Base-by-base conservation (phyloP, 257 asterid species). In the Penstemon barbatus region DNA sequence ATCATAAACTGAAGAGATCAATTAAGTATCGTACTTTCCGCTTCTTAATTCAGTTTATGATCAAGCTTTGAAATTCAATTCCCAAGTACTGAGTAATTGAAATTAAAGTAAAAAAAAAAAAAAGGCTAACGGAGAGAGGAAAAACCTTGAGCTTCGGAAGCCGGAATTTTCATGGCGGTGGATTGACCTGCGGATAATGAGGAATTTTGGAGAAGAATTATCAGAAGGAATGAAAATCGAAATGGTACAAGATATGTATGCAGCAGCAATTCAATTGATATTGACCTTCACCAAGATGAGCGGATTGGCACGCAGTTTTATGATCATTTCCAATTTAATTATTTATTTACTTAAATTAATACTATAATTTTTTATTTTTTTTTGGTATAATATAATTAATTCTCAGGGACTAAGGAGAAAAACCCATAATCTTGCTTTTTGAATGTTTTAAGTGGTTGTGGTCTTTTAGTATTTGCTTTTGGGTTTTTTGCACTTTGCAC, bases 121-220 rank as follows among this genome's bases (percentile, higher is more conserved):
- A 5, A 39, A 59, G 18, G 18, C 18, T 15, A 15, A 15, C 18
- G 18, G 18, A 46, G 0, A 5, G 67, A 53, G 37, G 0, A 7
- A 13, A 42, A 6, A 86, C 96, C 96, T 86, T 82, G 91, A 78
- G 75, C 67, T 77, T 74, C 68, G 60, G 84, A 72, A 37, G 82
- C 73, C 38, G 88, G 86, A 73, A 79, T 77, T 70, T 78, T 86
- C 86, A 86, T 81, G 77, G 66, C 52, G 71, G 48, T n/a, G 66
- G 50, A 57, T 53, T 39, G 8, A 19, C 7, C 48, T 6, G 72
- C 63, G 4, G 37, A 3, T 12, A 39, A 62, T 4, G 55, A 19
- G 61, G 9, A 46, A 69, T 15, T 40, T 71, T 46, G 57, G 45
- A 7, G 19, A 76, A 5, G 10, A 40, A 38, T 25, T 25, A 25